phyloP scores from a whole-genome alignment of 2,329 filamentous ascomycete species.

The Lasiodiplodia citricola region DNA sequence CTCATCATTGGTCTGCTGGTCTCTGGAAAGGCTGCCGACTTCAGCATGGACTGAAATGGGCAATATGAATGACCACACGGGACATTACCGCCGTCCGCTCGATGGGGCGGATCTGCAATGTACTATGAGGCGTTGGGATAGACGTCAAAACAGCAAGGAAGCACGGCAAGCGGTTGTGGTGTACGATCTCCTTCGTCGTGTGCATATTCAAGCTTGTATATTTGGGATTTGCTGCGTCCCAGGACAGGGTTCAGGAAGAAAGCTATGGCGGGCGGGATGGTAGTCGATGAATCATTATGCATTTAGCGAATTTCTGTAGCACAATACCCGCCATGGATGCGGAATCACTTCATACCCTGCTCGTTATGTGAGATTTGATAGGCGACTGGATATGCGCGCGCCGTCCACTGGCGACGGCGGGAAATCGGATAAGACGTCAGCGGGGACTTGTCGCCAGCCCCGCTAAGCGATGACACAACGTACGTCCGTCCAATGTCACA shows the following conservation, averaged over 20 bases:
- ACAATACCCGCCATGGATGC: conserved; percentile 21
- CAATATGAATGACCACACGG: conserved; percentile 27
- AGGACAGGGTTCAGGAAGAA: neutral
- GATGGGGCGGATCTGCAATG: conserved; percentile 3
- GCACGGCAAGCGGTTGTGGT: neutral
- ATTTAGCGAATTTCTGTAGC: conserved; percentile 23
- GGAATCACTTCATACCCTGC: conserved; percentile 4
- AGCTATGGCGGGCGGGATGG: neutral
- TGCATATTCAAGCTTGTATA: conserved; percentile 24
- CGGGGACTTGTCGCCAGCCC: neutral
- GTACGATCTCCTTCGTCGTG: conserved; percentile 12
- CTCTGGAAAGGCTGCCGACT: conserved; percentile 80
- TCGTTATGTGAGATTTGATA: neutral
- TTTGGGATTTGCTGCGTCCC: conserved; percentile 1
- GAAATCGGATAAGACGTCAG: conserved; percentile 8
- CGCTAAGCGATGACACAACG: conserved; percentile 21
- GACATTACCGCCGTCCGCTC: conserved; percentile 9
- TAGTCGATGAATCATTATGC: conserved; percentile 4
- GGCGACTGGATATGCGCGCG: neutral
- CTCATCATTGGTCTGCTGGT: conserved; percentile 92
- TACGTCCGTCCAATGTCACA: conserved; percentile 13
- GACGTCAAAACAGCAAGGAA: conserved; percentile 11
- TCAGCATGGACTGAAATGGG: conserved; percentile 47
- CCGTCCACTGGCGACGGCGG: neutral
- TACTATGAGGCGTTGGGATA: conserved; percentile 26